These are phyloP conservation scores for Rhodotorula sp. DNA, from an alignment of 1,284 basidiomycete species.

Conservation along the genomic window DNA sequence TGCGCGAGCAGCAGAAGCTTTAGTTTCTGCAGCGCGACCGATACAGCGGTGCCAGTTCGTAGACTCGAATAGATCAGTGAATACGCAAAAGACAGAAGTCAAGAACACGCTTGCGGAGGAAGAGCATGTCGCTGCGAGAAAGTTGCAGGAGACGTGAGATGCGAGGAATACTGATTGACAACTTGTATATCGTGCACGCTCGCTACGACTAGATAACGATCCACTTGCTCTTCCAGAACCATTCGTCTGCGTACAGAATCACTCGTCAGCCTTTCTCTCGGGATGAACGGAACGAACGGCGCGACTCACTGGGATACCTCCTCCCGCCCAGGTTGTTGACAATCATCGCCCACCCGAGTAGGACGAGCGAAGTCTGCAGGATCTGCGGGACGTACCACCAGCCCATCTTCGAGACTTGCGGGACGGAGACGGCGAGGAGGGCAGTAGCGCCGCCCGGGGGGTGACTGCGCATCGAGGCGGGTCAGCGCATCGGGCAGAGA, in stretches of 20 bases:
- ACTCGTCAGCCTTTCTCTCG: not conserved
- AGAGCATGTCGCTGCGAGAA: too few relatives aligned
- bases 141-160: too few relatives aligned
- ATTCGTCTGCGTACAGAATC: not conserved
- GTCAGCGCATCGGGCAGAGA: not conserved
- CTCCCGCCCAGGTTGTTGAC: slow-evolving; percentile 43
- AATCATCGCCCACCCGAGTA: slow-evolving; percentile 45
- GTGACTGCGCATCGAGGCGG: slow-evolving; percentile 15
- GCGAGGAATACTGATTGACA: too few relatives aligned
- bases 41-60: not conserved
- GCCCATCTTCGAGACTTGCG: slow-evolving; percentile 16
- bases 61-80: not conserved
- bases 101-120: too few relatives aligned
- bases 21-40: not conserved
- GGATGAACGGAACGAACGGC: not conserved
- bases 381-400: slow-evolving; percentile 35
- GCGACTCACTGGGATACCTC: slow-evolving; percentile 25
- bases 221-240: slow-evolving; percentile 17
- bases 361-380: slow-evolving; percentile 30
- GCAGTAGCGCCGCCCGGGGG: slow-evolving; percentile 45
- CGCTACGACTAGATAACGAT: not conserved
- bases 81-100: too few relatives aligned
- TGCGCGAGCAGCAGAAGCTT: not conserved
- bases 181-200: too few relatives aligned
- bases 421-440: slow-evolving; percentile 39